Evolutionary conservation across 176 grass and related monocot genomes (phyloP).

Genomic region (Alopecurus myosuroides): DNA sequence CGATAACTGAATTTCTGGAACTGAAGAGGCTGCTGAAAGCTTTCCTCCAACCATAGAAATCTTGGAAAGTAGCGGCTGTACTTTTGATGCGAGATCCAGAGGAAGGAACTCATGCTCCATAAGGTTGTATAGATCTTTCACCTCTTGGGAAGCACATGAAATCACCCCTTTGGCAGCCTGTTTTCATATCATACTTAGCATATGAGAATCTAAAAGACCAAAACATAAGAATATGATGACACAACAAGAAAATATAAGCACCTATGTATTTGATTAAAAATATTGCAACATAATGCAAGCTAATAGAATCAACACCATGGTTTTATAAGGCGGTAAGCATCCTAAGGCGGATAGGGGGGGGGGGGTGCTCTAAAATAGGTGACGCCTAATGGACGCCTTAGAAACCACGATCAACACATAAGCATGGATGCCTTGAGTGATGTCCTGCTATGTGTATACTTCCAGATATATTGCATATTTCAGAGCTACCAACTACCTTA

Average conservation of each 20-base stretch:
- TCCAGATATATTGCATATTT: neutral
- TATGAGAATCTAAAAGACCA: neutral
- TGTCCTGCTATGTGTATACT: neutral
- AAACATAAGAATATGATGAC: neutral
- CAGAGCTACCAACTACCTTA: neutral
- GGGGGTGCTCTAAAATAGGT: too few species aligned
- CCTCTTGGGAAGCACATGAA: conserved; percentile 94
- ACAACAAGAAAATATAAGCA: neutral
- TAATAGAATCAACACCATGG: neutral
- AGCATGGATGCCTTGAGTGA: neutral
- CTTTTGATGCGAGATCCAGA: conserved; percentile 72
- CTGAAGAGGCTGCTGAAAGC: conserved; percentile 77
- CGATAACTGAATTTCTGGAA: conserved; percentile 77
- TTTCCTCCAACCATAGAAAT: conserved; percentile 83
- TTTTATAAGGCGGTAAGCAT: too few species aligned
- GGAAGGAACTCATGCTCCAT: conserved; percentile 82
- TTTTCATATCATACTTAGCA: neutral
- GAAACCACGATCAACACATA: neutral
- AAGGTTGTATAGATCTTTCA: conserved; percentile 92
- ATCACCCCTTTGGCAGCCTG: conserved; percentile 85
- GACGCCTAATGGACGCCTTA: too few species aligned
- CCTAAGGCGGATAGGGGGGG: too few species aligned
- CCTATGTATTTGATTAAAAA: neutral
- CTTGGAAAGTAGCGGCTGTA: conserved; percentile 79
- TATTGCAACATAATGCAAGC: neutral